Evolutionary conservation across 768 basidiomycete genomes (phyloP), one percentile per base, ranked within the genome.

Genomic region (Auriscalpium microsporum): DNA sequence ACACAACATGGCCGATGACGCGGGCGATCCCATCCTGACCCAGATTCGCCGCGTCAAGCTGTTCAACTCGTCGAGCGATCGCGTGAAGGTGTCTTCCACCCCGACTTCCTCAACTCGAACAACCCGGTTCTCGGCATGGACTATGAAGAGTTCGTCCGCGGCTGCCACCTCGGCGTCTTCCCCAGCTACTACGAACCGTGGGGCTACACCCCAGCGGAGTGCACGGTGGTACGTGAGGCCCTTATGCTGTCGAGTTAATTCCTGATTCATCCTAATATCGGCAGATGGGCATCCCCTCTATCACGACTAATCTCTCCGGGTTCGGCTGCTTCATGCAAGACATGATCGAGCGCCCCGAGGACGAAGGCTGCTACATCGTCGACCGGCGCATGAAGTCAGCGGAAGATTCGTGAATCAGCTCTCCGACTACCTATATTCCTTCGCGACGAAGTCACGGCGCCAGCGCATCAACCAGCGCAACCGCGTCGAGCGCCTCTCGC

Each of bases 321-420:
- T 98, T 98, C 61, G 96, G 96, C 7, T 93, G 90, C 68, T 97
- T 96, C 76, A 94, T 98, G 90, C 92, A 95, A 70, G 96, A 99
- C 67, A 77, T 98, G 23, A 94, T 99, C 62, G 95, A 99, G 61
- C 82, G 83, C 13, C 93, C 94, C 0, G 83, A 92, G 58, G 94
- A 95, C 53, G 94, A 97, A 69, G 94, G 94, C 0, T 92, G 90
- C 74, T 97, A 96, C 71, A 97, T 98, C 67, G 85, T 98, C 62
- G 95, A 98, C 68, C 81, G 96, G 42, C 83, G 95, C 50, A 79
- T 81, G 72, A 84, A 92, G 66, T 89, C 87, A 16, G 82, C 95
- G 48, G 94, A 98, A 63, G 93, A 96, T 49, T 90, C 3, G 90
- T 95, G 64, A 85, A 78, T 72, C 86, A 87, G 67, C 83, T 99